Evolutionary conservation across 2,329 filamentous ascomycete species (phyloP).

Genomic region (Beauveria sp.): DNA sequence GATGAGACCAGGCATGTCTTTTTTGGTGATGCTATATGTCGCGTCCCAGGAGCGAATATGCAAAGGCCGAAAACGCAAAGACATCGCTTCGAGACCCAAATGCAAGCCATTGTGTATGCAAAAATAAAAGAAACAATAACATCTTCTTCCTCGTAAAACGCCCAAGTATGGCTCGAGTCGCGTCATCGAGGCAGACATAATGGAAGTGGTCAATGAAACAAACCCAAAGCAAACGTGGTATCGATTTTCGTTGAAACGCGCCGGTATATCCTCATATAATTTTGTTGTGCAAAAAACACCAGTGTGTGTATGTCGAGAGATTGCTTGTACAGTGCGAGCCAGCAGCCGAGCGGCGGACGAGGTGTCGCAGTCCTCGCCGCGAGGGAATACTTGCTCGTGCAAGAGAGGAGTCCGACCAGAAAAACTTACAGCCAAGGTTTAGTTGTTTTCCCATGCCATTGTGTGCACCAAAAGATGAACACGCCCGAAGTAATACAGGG

Average conservation of each 20-base stretch:
- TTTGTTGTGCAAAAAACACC: slow-evolving; percentile 20
- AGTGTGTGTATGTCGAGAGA: slow-evolving; percentile 35
- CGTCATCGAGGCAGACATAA: slow-evolving; percentile 26
- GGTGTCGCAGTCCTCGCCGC: slow-evolving; percentile 5
- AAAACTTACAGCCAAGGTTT: slow-evolving; percentile 31
- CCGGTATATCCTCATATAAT: slow-evolving; percentile 28
- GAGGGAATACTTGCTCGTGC: background rate
- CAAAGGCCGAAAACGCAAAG: slow-evolving; percentile 33
- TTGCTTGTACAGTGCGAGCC: slow-evolving; percentile 37
- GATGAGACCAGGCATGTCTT: slow-evolving; percentile 14
- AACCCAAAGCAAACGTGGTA: slow-evolving; percentile 35
- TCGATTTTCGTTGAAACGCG: slow-evolving; percentile 33
- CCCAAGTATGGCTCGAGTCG: slow-evolving; percentile 36
- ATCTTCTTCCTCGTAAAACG: slow-evolving; percentile 15
- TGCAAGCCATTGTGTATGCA: slow-evolving; percentile 28
- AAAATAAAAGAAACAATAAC: slow-evolving; percentile 16
- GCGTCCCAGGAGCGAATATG: slow-evolving; percentile 20
- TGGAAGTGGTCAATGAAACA: slow-evolving; percentile 21
- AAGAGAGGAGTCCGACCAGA: slow-evolving; percentile 29
- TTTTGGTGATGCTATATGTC: slow-evolving; percentile 5
- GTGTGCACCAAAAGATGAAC: slow-evolving; percentile 43
- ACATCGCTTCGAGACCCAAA: slow-evolving; percentile 16
- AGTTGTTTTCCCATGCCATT: background rate
- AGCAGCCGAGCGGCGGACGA: slow-evolving; percentile 2
- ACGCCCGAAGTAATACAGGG: slow-evolving; percentile 15